A percentile compares a stretch with the other conserved stretches of the same genome.
Evolutionary conservation across 345 rosid genomes (phyloP).

Genomic region (Gossypium bickii): DNA sequence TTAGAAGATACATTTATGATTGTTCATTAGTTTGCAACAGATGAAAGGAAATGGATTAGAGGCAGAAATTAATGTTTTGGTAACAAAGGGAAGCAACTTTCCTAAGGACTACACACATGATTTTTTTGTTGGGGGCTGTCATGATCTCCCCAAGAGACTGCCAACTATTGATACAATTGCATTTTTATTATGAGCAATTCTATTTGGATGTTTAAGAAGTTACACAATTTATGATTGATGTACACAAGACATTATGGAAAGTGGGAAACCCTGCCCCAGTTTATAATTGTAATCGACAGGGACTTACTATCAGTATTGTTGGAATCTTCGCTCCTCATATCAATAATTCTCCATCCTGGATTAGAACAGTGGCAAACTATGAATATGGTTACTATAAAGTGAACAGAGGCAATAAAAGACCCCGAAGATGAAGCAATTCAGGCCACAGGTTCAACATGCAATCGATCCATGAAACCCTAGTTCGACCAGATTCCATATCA

Average conservation of each 20-base stretch:
- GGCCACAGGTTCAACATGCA: neutral
- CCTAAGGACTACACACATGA: neutral
- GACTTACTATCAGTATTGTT: neutral
- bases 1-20: neutral
- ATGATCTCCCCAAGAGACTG: slow-evolving; percentile 8
- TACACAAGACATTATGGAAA: neutral
- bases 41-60: neutral
- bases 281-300: neutral
- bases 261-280: neutral
- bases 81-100: neutral
- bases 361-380: neutral
- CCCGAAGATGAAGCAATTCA: neutral
- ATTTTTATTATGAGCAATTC: slow-evolving; percentile 11
- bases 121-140: neutral
- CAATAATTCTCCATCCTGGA: neutral
- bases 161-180: slow-evolving; percentile 16
- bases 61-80: neutral
- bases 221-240: neutral
- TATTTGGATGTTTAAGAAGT: neutral
- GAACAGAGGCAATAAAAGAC: neutral
- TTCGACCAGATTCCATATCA: neutral
- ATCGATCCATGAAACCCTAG: neutral
- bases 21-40: neutral
- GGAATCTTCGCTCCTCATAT: neutral
- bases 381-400: neutral